A percentile compares a stretch with the other conserved stretches of the same genome.
Conservation (phyloP, 2,329 filamentous ascomycete genomes). For the Penicillium sp. region DNA sequence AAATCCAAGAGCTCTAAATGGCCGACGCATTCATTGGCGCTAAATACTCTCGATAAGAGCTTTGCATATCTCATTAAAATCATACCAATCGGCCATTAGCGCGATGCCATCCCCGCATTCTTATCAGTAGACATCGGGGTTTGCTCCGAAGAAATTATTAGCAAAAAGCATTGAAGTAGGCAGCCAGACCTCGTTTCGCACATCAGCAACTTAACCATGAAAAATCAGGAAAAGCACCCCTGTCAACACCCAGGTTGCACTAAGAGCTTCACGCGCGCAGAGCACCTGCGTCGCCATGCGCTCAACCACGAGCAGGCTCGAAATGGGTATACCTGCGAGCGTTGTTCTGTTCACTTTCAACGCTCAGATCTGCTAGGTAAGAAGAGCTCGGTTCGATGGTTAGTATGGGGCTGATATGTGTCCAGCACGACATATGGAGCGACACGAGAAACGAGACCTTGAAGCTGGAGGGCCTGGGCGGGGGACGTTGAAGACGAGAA, state of each 20-base stretch:
- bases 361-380: constrained; percentile 59
- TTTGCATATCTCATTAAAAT: background rate
- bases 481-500: constrained; percentile 52
- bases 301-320: constrained; percentile 57
- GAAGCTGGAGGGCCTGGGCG: constrained; percentile 51
- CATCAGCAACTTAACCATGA: background rate
- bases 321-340: constrained; percentile 52
- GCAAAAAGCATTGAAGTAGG: background rate
- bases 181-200: background rate
- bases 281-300: constrained; percentile 59
- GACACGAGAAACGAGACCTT: constrained; percentile 53
- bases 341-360: constrained; percentile 63
- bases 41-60: background rate
- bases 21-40: background rate
- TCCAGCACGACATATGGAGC: constrained; percentile 58
- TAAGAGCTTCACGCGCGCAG: constrained; percentile 54
- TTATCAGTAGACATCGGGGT: constrained; percentile 18
- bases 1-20: background rate
- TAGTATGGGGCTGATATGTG: background rate
- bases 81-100: constrained; percentile 16
- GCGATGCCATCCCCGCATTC: constrained; percentile 13
- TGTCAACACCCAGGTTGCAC: constrained; percentile 17
- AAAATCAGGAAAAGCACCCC: constrained; percentile 15
- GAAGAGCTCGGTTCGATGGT: constrained; percentile 7
- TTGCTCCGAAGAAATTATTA: constrained; percentile 1